Conservation (phyloP, 257 asterid species). For the Nicotiana paniculata region DNA sequence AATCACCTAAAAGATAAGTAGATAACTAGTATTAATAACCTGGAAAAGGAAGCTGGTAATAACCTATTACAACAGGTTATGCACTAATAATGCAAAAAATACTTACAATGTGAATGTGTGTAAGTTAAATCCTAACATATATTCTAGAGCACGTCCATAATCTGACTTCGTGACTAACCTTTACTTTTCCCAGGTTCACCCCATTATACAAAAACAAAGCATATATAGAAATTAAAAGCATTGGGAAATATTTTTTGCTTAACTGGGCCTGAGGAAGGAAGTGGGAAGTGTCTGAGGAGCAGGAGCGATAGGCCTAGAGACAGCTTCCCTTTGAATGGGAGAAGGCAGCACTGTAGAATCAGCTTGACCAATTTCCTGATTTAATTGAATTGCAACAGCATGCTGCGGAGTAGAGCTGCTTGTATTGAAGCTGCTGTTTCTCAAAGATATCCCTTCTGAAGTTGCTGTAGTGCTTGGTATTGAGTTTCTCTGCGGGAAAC, state of each 20-base stretch:
- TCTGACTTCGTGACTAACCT: neutral
- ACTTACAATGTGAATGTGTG: neutral
- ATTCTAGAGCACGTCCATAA: neutral
- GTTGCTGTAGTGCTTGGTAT: conserved; percentile 10
- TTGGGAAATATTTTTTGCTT: neutral
- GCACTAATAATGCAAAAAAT: neutral
- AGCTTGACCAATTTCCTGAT: neutral
- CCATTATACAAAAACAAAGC: neutral
- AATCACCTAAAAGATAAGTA: neutral
- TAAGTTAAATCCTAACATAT: neutral
- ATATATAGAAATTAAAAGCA: neutral
- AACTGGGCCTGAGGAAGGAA: conserved; percentile 5
- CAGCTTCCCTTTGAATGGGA: neutral
- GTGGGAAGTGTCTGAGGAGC: conserved; percentile 5
- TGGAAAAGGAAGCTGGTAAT: neutral
- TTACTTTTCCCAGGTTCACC: neutral
- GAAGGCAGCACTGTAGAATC: neutral
- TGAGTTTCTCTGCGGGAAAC: conserved; percentile 22
- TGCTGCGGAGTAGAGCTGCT: neutral
- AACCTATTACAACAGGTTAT: neutral
- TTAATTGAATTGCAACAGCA: conserved; percentile 7
- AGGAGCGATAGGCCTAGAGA: neutral
- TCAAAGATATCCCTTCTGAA: neutral
- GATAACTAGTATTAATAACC: neutral
- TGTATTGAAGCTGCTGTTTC: neutral